phyloP scores from a whole-genome alignment of 176 grass and related monocot species.

The Panicum miliaceum region DNA sequence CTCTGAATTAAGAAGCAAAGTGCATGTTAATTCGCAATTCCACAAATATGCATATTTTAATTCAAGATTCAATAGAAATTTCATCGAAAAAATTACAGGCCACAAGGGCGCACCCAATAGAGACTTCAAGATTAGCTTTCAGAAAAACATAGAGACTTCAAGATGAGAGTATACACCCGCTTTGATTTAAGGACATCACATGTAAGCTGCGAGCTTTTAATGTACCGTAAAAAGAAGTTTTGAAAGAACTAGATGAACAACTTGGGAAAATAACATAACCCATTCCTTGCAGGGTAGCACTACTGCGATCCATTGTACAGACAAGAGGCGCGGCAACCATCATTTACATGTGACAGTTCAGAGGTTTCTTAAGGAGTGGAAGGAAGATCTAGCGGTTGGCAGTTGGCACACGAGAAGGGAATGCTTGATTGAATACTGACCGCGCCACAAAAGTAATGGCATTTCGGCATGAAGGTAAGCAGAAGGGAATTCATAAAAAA shows the following conservation, averaged over 20 bases:
- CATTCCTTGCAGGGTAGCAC: neutral
- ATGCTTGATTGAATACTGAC: constrained; percentile 12
- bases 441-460: neutral
- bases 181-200: neutral
- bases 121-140: neutral
- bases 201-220: neutral
- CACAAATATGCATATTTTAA: neutral
- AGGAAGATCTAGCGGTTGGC: constrained; percentile 11
- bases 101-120: neutral
- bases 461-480: neutral
- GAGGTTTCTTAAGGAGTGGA: neutral
- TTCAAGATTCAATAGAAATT: neutral
- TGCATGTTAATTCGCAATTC: neutral
- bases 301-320: neutral
- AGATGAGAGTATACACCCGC: neutral
- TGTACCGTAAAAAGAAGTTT: neutral
- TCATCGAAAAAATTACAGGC: neutral
- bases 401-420: constrained; percentile 35
- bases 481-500: neutral
- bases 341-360: constrained; percentile 5
- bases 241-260: neutral
- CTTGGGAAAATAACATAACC: neutral
- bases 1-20: neutral
- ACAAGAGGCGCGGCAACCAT: constrained; percentile 29
- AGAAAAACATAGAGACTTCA: too few species aligned